phyloP scores from a whole-genome alignment of 2,329 filamentous ascomycete genomes.

The Colletotrichum magnum region DNA sequence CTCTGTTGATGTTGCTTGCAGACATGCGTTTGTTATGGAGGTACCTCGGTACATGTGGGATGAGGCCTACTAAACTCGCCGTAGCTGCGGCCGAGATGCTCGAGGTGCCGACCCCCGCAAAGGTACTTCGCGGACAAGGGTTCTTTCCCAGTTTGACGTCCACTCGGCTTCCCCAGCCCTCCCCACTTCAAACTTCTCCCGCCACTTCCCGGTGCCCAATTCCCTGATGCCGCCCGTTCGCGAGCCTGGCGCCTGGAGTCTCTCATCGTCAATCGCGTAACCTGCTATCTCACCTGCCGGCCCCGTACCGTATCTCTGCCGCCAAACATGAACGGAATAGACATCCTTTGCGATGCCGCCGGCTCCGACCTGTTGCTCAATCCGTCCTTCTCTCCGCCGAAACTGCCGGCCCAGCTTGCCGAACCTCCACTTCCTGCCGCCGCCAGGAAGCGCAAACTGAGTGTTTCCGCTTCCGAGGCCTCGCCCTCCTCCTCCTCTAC shows the following conservation, averaged over 20 bases:
- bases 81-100: neutral
- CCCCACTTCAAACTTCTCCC: slow-evolving; percentile 15
- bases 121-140: neutral
- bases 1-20: too few species aligned
- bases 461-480: slow-evolving; percentile 27
- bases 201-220: slow-evolving; percentile 36
- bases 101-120: neutral
- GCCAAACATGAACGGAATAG: slow-evolving; percentile 34
- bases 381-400: slow-evolving; percentile 25
- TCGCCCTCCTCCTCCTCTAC: slow-evolving; percentile 21
- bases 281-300: slow-evolving; percentile 6
- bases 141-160: neutral
- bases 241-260: slow-evolving; percentile 14
- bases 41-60: neutral
- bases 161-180: slow-evolving; percentile 12
- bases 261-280: slow-evolving; percentile 17
- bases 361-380: slow-evolving; percentile 37
- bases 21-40: too few species aligned
- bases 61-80: neutral
- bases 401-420: slow-evolving; percentile 28
- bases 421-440: slow-evolving; percentile 17
- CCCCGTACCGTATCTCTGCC: neutral
- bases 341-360: slow-evolving; percentile 38
- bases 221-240: slow-evolving; percentile 24
- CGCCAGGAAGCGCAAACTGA: slow-evolving; percentile 33